Evolutionary conservation across 352 stramenopile species (phyloP).

Genomic region (Globisporangium nagaii): DNA sequence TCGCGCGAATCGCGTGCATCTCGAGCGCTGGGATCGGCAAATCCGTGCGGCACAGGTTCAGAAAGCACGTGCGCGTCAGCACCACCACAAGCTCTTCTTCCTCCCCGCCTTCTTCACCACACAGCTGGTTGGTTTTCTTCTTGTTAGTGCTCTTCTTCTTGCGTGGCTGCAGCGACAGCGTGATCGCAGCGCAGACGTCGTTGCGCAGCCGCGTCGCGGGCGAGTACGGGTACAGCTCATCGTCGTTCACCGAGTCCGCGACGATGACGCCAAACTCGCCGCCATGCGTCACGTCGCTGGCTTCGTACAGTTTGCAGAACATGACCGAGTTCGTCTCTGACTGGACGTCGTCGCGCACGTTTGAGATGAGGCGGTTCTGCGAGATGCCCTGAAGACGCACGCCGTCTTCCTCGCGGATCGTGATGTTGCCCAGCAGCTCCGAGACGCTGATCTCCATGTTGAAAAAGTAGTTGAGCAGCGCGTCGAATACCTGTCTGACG

Average conservation of each 20-base stretch:
- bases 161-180: neutral
- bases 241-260: neutral
- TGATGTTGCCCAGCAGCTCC: neutral
- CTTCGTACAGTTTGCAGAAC: neutral
- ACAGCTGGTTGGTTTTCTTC: too few relatives aligned
- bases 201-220: neutral
- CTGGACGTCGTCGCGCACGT: neutral
- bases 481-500: neutral
- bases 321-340: slow-evolving; percentile 1
- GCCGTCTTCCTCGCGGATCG: neutral
- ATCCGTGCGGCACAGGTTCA: neutral
- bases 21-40: neutral
- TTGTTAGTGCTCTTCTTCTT: neutral
- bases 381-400: neutral
- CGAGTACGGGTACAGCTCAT: slow-evolving; percentile 3
- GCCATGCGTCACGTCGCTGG: neutral
- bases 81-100: slow-evolving; percentile 3
- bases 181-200: neutral
- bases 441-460: too few relatives aligned
- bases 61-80: neutral
- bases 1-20: neutral
- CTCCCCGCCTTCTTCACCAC: too few relatives aligned
- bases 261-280: neutral
- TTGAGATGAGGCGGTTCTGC: neutral
- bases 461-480: neutral